Base-by-base conservation (phyloP, 129 eudicot genomes). In the Centrapalus pauciflorus region DNA sequence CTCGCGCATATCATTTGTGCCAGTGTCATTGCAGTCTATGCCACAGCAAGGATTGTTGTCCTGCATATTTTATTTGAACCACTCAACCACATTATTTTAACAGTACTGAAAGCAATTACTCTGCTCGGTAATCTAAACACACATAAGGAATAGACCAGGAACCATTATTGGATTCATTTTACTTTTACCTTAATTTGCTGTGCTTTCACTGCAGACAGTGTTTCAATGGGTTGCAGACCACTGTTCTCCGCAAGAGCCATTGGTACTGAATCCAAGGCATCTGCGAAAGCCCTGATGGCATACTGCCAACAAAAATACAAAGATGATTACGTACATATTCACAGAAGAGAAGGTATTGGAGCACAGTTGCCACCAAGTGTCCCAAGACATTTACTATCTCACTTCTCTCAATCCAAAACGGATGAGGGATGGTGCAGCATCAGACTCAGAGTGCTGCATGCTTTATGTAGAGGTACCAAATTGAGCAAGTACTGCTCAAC, bases 221-320 rank as follows among this genome's bases (percentile, higher is more conserved):
- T 94, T 74, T 89, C 99, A 43, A 94, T 94, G 49, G 95, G 95
- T 52, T 84, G 92, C 69, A 94, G 88, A 41, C 99, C 99, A 57
- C 99, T 94, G 54, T 94, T 94, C 69, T 94, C 99, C 14, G 99
- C 99, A 35, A 94, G 93, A 19, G 99, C 99, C 96, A 94, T 89
- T 12, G 99, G 99, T 19, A 94, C 77, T 26, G 97, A 75, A 70
- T 94, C 99, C 85, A 93, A 79, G 33, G 99, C 99, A 78, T 93
- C 99, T 4, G 96, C 99, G 54, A 93, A 93, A 40, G 93, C 90
- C 90, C 99, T 82, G 51, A 93, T 89, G 14, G 99, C 99, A 86
- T 94, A 94, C 99, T 94, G 92, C 59, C 55, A 32, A 75, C 29
- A 72, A 46, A 66, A 55, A 14, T 19, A 14, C 2, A 30, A 48